Conservation (phyloP, 2,329 filamentous ascomycete genomes). For the Pezicula radicicola region DNA sequence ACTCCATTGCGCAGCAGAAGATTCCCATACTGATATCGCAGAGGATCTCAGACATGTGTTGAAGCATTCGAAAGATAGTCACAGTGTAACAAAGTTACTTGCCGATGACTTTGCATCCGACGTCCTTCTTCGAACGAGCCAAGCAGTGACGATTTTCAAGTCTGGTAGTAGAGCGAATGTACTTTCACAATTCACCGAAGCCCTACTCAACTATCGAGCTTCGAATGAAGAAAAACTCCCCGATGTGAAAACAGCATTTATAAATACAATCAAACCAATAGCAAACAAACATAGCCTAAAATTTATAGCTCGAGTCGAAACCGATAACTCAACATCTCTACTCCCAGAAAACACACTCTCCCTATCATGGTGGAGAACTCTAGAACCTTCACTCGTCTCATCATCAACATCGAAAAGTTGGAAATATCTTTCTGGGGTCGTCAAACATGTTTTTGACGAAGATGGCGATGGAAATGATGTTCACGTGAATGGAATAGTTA, state of each 20-base stretch:
- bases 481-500: not conserved
- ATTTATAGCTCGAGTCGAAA: constrained; percentile 8
- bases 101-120: constrained; percentile 1
- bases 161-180: constrained; percentile 56
- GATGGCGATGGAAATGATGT: constrained; percentile 6
- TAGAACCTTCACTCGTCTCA: constrained; percentile 31
- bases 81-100: not conserved
- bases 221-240: constrained; percentile 30
- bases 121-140: constrained; percentile 27
- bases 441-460: constrained; percentile 9
- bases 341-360: constrained; percentile 31
- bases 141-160: constrained; percentile 48
- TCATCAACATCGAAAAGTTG: constrained; percentile 19
- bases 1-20: not conserved
- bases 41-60: not conserved
- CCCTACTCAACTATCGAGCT: constrained; percentile 52
- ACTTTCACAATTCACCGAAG: constrained; percentile 48
- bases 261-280: constrained; percentile 36
- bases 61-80: not conserved
- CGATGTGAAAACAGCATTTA: constrained; percentile 39
- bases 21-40: not conserved
- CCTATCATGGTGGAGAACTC: constrained; percentile 10
- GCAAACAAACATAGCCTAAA: constrained; percentile 36
- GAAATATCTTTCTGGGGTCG: constrained; percentile 8
- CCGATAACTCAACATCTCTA: constrained; percentile 12